Base-by-base conservation (phyloP, 2,329 filamentous ascomycete genomes). In the Madurella mycetomatis region DNA sequence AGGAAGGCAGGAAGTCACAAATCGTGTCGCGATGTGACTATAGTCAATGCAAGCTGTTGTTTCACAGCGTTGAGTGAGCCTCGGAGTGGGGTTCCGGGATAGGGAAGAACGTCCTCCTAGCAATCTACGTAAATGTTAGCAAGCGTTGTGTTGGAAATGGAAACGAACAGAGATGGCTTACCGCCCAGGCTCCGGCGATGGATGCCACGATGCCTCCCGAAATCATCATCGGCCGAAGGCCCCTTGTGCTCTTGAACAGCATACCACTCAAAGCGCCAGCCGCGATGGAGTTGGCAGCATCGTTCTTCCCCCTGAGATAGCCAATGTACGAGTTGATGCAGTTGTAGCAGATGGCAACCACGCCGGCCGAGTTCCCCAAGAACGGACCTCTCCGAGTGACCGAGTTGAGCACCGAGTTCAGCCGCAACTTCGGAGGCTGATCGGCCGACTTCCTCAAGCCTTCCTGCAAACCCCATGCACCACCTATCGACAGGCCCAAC, bases 341-440 rank as follows among this genome's bases (percentile, higher is more conserved):
- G 74, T 97, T 99, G 76, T 99, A 99, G 50, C 91, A 85, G 79
- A 99, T 92, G 34, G 95, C 94, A 51, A 99, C 85, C 34, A 97
- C 92, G 67, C 91, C 94, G 1, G 92, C 92, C 32, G 90, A 95
- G 78, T 99, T 99, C 42, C 94, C 94, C 64, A 99, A 73, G 75
- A 96, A 99, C 12, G 94, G 94, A 3, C 94, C 94, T 72, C 94
- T 80, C 67, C 94, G 78, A 56, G 94, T 99, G 59, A 99, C 85
- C 53, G 91, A 90, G 77, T 99, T 99, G 62, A 99, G 83, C 18
- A 95, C 90, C 57, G 88, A 89, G 79, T 99, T 99, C 61, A 99
- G 79, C 59, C 91, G 85, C 71, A 99, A 81, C 78, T 95, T 95
- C 11, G 94, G 92, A 39, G 92, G 86, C 70, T 86, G 83, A 53